These are phyloP conservation scores for Claviceps digitariae DNA, from an alignment of 2,329 filamentous ascomycete genomes.

Conservation along the genomic window DNA sequence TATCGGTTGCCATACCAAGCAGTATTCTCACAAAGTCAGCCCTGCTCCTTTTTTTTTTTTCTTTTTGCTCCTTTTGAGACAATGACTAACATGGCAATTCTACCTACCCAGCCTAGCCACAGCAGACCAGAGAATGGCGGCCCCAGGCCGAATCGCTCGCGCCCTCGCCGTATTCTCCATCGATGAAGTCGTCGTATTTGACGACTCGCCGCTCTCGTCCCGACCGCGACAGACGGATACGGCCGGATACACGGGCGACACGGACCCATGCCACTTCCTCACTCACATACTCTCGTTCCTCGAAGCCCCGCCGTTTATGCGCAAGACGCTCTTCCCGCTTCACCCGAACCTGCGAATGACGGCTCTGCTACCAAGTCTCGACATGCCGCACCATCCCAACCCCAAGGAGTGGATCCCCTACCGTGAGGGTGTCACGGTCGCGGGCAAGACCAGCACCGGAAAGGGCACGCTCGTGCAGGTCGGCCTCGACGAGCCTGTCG, in stretches of 20 bases:
- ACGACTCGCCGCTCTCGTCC: slow-evolving; percentile 44
- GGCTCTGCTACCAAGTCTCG: slow-evolving; percentile 60
- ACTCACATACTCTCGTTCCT: slow-evolving; percentile 68
- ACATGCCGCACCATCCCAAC: slow-evolving; percentile 74
- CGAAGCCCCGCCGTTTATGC: slow-evolving; percentile 73
- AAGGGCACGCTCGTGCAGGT: slow-evolving; percentile 43
- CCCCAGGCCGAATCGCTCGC: slow-evolving; percentile 65
- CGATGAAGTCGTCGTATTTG: slow-evolving; percentile 72
- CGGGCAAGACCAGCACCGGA: slow-evolving; percentile 27
- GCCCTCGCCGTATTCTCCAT: slow-evolving; percentile 72
- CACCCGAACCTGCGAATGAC: slow-evolving; percentile 66
- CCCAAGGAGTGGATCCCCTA: slow-evolving; percentile 66
- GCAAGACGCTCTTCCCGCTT: slow-evolving; percentile 59
- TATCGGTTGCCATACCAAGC: slow-evolving; percentile 66
- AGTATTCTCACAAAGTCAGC: slow-evolving; percentile 62
- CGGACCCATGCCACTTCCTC: slow-evolving; percentile 68
- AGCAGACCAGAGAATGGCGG: slow-evolving; percentile 60
- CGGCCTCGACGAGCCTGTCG: slow-evolving; percentile 40
- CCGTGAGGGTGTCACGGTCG: slow-evolving; percentile 59
- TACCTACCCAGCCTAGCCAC: slow-evolving; percentile 43
- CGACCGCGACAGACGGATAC: slow-evolving; percentile 35
- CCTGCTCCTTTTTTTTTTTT: not conserved
- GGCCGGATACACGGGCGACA: slow-evolving; percentile 50
- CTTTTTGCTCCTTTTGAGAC: not conserved
- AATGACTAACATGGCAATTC: not conserved